Evolutionary conservation across 2,329 filamentous ascomycete species (phyloP).

Genomic region (Bimuria novae-zelandiae): DNA sequence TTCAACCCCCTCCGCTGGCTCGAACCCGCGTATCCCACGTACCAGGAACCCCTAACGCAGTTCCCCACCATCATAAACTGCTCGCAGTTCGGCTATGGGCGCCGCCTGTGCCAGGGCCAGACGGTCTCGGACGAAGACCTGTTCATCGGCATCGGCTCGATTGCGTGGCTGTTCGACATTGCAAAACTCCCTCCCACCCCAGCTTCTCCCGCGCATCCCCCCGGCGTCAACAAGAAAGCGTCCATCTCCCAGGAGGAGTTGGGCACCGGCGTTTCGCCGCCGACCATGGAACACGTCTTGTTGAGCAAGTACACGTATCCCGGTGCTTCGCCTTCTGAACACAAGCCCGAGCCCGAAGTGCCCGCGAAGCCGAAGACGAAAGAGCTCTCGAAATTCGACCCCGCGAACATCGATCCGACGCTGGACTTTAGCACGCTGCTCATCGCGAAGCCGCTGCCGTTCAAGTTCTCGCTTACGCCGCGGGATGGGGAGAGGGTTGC

Average conservation of each 20-base stretch:
- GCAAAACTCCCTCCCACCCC: background rate
- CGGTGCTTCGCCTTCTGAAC: constrained; percentile 18
- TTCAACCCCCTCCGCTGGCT: constrained; percentile 67
- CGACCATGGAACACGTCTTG: constrained; percentile 30
- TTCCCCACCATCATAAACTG: constrained; percentile 60
- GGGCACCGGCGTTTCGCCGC: constrained; percentile 22
- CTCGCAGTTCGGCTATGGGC: constrained; percentile 60
- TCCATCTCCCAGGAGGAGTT: constrained; percentile 44
- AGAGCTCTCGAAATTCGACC: constrained; percentile 24
- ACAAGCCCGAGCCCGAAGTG: constrained; percentile 8
- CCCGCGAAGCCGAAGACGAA: constrained; percentile 25
- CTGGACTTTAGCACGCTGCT: constrained; percentile 51
- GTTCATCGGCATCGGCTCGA: constrained; percentile 49
- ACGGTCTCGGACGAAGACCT: constrained; percentile 50
- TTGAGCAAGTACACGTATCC: constrained; percentile 35
- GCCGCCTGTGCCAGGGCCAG: constrained; percentile 53
- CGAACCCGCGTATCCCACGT: constrained; percentile 58
- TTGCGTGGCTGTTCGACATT: constrained; percentile 54
- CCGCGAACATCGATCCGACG: constrained; percentile 47
- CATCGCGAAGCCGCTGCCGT: constrained; percentile 53
- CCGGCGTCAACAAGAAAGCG: constrained; percentile 40
- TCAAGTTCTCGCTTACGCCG: constrained; percentile 48
- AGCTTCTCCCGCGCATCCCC: background rate
- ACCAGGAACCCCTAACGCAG: constrained; percentile 55
- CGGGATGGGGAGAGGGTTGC: constrained; percentile 39